A percentile compares a stretch with the other conserved stretches of the same genome.
Evolutionary conservation across 2,329 filamentous ascomycete species (phyloP).

Genomic region (Xylaria digitata): DNA sequence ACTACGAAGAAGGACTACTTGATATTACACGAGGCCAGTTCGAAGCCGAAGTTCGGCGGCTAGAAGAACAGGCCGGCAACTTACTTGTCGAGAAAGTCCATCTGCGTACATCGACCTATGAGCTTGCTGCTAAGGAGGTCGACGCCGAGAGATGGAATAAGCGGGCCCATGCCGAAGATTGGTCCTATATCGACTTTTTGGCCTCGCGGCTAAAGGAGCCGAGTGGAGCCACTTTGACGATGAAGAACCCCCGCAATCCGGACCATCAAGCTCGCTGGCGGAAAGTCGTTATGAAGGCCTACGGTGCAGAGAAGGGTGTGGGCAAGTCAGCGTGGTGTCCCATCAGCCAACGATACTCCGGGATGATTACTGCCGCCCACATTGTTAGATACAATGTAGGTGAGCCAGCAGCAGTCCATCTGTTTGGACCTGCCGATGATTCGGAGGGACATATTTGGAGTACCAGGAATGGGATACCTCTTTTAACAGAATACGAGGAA

Average conservation of each 20-base stretch:
- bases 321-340: conserved; percentile 9
- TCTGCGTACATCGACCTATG: conserved; percentile 16
- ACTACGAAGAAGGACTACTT: too few species aligned
- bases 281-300: conserved; percentile 11
- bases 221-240: too few species aligned
- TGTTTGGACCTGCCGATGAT: conserved; percentile 11
- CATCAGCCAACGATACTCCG: not conserved
- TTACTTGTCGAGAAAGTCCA: conserved; percentile 4
- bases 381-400: conserved; percentile 24
- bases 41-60: too few species aligned
- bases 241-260: not conserved
- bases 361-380: not conserved
- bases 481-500: too few species aligned
- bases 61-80: too few species aligned
- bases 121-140: conserved; percentile 13
- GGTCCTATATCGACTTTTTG: too few species aligned
- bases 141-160: conserved; percentile 13
- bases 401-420: conserved; percentile 10
- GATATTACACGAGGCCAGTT: too few species aligned
- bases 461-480: too few species aligned
- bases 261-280: conserved; percentile 3
- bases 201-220: too few species aligned
- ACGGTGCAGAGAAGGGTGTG: not conserved
- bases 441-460: conserved; percentile 14
- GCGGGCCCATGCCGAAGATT: conserved; percentile 6